Conservation (phyloP, 345 rosid species). For the Camelina laxa region DNA sequence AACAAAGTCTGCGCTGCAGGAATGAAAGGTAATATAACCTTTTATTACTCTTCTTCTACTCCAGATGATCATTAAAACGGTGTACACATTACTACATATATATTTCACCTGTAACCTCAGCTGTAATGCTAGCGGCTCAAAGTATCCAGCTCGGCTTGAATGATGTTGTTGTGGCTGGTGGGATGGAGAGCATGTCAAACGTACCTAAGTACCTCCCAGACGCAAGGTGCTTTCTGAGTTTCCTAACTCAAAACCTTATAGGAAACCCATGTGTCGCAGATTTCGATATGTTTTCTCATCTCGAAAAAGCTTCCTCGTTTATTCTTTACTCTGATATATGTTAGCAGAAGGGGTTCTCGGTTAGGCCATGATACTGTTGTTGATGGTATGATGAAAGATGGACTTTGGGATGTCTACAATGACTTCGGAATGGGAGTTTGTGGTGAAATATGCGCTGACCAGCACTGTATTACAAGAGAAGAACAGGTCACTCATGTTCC, state of each 20-base stretch:
- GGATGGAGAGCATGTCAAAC: constrained; percentile 99
- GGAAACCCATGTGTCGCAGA: neutral
- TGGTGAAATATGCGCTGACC: constrained; percentile 90
- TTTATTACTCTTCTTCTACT: neutral
- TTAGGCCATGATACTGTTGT: constrained; percentile 80
- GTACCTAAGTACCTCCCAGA: constrained; percentile 87
- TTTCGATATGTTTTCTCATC: constrained; percentile 3
- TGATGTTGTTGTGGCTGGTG: constrained; percentile 91
- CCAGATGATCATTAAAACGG: constrained; percentile 8
- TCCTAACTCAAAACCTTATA: constrained; percentile 1
- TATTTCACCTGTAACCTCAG: constrained; percentile 42
- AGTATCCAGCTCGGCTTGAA: constrained; percentile 79
- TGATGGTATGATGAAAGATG: constrained; percentile 96
- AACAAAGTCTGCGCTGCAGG: constrained; percentile 97
- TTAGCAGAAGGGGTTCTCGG: constrained; percentile 84
- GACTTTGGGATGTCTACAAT: constrained; percentile 97
- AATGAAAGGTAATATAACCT: constrained; percentile 69
- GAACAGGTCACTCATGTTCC: constrained; percentile 65
- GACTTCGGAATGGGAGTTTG: constrained; percentile 91
- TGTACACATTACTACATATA: neutral
- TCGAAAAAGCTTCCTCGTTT: neutral
- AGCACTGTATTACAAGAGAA: constrained; percentile 67
- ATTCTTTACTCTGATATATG: neutral
- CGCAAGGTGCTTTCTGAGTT: constrained; percentile 63
- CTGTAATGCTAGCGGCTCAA: constrained; percentile 89